phyloP scores from a whole-genome alignment of 768 basidiomycete species.

The Suillus clintonianus region DNA sequence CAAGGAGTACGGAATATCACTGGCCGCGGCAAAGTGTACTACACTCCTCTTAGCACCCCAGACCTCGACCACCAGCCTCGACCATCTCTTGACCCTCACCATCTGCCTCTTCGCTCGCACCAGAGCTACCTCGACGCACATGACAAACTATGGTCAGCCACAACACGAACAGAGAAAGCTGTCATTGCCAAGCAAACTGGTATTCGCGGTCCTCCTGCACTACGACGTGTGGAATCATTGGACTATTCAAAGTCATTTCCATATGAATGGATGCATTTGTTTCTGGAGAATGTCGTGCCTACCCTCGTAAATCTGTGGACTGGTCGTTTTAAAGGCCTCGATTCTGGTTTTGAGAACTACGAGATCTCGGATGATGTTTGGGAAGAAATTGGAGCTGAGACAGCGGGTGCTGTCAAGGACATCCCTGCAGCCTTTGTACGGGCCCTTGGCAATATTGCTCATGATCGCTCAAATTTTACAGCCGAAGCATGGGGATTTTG shows the following conservation, averaged over 20 bases:
- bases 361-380: neutral
- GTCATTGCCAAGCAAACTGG: conserved; percentile 4
- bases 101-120: conserved; percentile 25
- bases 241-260: neutral
- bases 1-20: conserved; percentile 17
- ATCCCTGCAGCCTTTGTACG: conserved; percentile 6
- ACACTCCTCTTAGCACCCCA: conserved; percentile 10
- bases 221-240: conserved; percentile 3
- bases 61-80: neutral
- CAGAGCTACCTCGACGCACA: conserved; percentile 8
- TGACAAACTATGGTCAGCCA: neutral
- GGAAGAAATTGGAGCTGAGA: conserved; percentile 9
- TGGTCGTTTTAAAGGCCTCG: conserved; percentile 16
- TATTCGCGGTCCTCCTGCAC: neutral
- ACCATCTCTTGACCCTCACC: conserved; percentile 8
- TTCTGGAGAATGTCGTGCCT: conserved; percentile 12
- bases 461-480: conserved; percentile 5
- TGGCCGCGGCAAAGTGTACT: neutral
- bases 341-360: conserved; percentile 8
- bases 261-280: conserved; percentile 20
- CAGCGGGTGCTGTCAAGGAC: conserved; percentile 1
- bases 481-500: conserved; percentile 19
- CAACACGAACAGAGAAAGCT: neutral
- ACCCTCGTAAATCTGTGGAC: conserved; percentile 18
- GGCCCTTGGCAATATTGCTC: neutral